Base-by-base conservation (phyloP, 352 stramenopile species). In the Elongisporangium undulatum region DNA sequence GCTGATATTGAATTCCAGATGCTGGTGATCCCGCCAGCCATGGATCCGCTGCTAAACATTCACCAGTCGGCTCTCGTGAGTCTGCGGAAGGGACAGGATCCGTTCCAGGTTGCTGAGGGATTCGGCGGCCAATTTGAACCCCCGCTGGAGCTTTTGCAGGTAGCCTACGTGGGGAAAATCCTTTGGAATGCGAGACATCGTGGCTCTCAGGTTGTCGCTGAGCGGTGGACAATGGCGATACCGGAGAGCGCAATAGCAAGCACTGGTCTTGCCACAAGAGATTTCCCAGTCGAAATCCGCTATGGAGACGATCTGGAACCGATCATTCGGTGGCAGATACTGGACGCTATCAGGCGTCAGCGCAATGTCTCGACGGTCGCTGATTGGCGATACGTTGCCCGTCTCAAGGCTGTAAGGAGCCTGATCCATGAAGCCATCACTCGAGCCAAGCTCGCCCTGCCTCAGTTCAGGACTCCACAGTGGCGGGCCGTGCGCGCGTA, bases 261-360 rank as follows among this genome's bases (percentile, higher is more conserved):
- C 29, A 9, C 8, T 15, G 29, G 29, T 15, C 29, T 41, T 13
- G 5, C 29, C 29, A 41, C 13, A 9, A 41, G 29, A 13, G 29
- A 41, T 34, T 16, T 64, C 39, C 38, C 21, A 1, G 53, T 85
- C 3, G 64, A 80, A 22, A 59, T 85, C 9, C 63, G 72, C 0
- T 23, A 67, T 20, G 77, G 73, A 6, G 75, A 85, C 48, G 75
- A 85, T 21, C 58, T 84, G 0, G 49, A 75, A 22, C 75, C 71
- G 41, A 57, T 77, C 7, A 58, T 67, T n/a, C 60, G 53, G 13
- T 64, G 55, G 48, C 66, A 72, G 22, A 15, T 69, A 19, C 16
- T 29, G 2, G 29, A 41, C 29, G 29, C 29, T 41, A 41, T 41
- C 29, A 41, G 13, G 29, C 29, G 4, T 15, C 29, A 41, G 29